phyloP scores from a whole-genome alignment of 768 basidiomycete genomes.

The Cystofilobasidium ferigula region DNA sequence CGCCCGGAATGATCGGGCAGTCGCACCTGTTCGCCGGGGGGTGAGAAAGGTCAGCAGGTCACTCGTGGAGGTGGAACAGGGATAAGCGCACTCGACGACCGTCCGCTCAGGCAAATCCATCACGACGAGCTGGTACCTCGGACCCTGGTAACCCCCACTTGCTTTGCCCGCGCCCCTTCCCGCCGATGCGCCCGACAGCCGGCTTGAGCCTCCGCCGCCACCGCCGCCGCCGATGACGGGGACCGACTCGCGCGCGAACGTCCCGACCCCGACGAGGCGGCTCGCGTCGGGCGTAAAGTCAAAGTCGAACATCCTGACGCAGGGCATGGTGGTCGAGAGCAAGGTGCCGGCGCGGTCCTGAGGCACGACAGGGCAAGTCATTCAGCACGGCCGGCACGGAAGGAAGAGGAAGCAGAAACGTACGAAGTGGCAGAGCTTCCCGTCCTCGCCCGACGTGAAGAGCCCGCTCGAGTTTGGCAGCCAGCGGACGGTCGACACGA shows the following conservation, averaged over 20 bases:
- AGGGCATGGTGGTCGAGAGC: neutral
- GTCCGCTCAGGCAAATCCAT: slow-evolving; percentile 47
- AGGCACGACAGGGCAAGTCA: neutral
- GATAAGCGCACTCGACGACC: slow-evolving; percentile 51
- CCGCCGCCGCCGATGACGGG: slow-evolving; percentile 15
- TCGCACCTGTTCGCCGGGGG: slow-evolving; percentile 29
- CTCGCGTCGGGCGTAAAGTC: slow-evolving; percentile 73
- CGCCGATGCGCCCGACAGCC: no score
- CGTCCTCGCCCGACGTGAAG: slow-evolving; percentile 77
- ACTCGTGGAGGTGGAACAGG: slow-evolving; percentile 19
- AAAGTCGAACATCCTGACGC: slow-evolving; percentile 48
- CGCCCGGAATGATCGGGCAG: slow-evolving; percentile 42
- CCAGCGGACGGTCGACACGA: slow-evolving; percentile 78
- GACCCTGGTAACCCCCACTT: slow-evolving; percentile 13
- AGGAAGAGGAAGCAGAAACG: slow-evolving; percentile 10
- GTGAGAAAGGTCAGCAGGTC: slow-evolving; percentile 11
- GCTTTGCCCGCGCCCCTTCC: slow-evolving; percentile 4
- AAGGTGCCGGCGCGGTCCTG: neutral
- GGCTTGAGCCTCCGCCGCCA: slow-evolving; percentile 26
- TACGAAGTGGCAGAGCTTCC: slow-evolving; percentile 44
- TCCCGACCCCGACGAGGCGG: slow-evolving; percentile 66
- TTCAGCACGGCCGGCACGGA: neutral
- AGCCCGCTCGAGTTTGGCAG: slow-evolving; percentile 80
- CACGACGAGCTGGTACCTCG: slow-evolving; percentile 24
- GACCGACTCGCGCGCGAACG: slow-evolving; percentile 24